A percentile compares a stretch with the other conserved stretches of the same genome.
Evolutionary conservation across 768 basidiomycete species (phyloP).

Genomic region (Amanita jacksonii): DNA sequence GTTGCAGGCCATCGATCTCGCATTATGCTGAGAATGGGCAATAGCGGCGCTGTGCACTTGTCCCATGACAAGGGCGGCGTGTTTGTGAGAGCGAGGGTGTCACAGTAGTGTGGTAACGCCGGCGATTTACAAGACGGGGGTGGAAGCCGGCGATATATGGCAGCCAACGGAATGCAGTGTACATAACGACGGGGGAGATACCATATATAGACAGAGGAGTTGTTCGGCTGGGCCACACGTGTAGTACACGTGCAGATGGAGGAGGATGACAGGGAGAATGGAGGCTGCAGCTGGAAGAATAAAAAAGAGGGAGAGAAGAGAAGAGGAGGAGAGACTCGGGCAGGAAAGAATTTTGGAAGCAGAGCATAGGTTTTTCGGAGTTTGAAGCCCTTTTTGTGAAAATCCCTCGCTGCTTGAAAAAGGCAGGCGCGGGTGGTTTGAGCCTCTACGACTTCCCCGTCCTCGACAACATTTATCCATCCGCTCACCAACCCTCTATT

Average conservation of each 20-base stretch:
- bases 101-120: too few relatives aligned
- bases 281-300: too few relatives aligned
- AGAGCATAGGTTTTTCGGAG: too few relatives aligned
- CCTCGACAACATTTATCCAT: neutral
- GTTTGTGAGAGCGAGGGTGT: too few relatives aligned
- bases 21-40: too few relatives aligned
- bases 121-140: too few relatives aligned
- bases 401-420: neutral
- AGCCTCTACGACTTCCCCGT: neutral
- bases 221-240: slow-evolving; percentile 12
- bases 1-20: too few relatives aligned
- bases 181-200: slow-evolving; percentile 10
- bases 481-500: neutral
- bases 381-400: neutral
- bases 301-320: neutral
- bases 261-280: too few relatives aligned
- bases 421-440: neutral
- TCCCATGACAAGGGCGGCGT: too few relatives aligned
- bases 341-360: neutral
- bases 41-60: too few relatives aligned
- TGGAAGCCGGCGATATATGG: too few relatives aligned
- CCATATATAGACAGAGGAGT: slow-evolving; percentile 3
- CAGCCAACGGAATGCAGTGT: slow-evolving; percentile 6
- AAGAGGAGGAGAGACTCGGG: neutral
- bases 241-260: slow-evolving; percentile 13